Conservation (phyloP, 169 alveolate species). For the Ichthyophthirius multifiliis region DNA sequence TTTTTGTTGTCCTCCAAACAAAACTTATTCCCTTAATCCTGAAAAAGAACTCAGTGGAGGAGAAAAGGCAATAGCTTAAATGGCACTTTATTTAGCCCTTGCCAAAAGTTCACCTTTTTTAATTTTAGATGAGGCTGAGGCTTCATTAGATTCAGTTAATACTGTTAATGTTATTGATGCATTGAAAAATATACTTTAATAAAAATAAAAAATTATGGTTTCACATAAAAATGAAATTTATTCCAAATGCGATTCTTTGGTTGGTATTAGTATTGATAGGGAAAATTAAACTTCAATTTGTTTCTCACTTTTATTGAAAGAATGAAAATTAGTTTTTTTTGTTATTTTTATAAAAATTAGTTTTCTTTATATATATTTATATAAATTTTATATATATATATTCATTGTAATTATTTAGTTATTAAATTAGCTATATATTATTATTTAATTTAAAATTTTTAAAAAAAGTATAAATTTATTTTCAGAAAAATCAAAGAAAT, state of each 20-base stretch:
- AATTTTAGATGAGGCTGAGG: conserved; percentile 2
- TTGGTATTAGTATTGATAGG: background rate
- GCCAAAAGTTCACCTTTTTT: conserved; percentile 7
- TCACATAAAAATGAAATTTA: background rate
- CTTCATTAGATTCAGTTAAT: background rate
- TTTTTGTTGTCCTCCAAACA: conserved; percentile 5
- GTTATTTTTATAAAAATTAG: no score
- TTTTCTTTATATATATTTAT: no score
- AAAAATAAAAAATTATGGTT: background rate
- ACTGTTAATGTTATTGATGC: background rate
- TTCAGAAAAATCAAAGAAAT: no score
- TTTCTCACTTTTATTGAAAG: no score
- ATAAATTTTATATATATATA: no score
- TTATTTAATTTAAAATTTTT: no score
- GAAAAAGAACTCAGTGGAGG: conserved; percentile 7
- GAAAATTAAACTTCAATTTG: background rate
- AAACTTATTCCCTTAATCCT: background rate
- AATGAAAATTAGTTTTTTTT: no score
- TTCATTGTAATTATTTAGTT: no score
- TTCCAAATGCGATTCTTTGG: background rate
- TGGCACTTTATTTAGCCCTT: background rate
- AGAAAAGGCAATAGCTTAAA: background rate
- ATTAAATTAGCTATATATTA: no score
- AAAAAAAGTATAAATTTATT: no score
- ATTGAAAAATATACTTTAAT: background rate